Conservation (phyloP, 225 moss, liverwort and hornwort genomes). For the Marchantia polymorpha region DNA sequence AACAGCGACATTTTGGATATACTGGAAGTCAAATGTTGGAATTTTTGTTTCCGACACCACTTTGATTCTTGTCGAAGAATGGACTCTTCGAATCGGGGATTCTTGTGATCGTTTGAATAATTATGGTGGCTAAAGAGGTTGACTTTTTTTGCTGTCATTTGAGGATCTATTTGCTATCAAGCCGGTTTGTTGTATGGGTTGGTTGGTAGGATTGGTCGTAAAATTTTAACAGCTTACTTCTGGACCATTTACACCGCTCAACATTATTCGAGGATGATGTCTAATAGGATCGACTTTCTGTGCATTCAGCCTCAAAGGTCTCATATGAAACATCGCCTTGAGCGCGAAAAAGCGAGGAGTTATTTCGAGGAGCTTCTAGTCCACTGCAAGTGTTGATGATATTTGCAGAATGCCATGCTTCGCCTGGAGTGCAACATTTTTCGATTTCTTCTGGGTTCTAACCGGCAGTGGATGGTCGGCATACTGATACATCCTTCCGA, state of each 20-base stretch:
- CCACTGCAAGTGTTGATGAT: conserved; percentile 9
- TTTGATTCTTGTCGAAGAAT: not conserved
- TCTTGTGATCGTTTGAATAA: not conserved
- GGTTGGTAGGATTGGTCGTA: not conserved
- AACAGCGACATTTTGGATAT: not conserved
- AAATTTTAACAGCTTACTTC: not conserved
- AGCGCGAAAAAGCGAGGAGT: not conserved
- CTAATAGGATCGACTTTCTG: not conserved
- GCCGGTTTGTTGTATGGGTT: not conserved
- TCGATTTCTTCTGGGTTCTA: conserved; percentile 31
- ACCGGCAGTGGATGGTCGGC: conserved; percentile 45
- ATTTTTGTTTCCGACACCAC: not conserved
- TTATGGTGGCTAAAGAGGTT: not conserved
- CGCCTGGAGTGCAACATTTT: conserved; percentile 29
- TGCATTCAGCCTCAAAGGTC: not conserved
- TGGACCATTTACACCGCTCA: not conserved
- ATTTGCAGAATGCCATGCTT: conserved; percentile 38
- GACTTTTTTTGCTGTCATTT: not conserved
- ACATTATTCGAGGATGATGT: not conserved
- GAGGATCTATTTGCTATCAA: not conserved
- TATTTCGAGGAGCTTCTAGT: conserved; percentile 13
- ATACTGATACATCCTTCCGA: conserved; percentile 35
- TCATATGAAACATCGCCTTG: not conserved
- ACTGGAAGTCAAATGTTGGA: not conserved
- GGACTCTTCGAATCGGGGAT: not conserved